Evolutionary conservation across 306 rosid genomes (phyloP).

Genomic region (Cicer cuneatum): DNA sequence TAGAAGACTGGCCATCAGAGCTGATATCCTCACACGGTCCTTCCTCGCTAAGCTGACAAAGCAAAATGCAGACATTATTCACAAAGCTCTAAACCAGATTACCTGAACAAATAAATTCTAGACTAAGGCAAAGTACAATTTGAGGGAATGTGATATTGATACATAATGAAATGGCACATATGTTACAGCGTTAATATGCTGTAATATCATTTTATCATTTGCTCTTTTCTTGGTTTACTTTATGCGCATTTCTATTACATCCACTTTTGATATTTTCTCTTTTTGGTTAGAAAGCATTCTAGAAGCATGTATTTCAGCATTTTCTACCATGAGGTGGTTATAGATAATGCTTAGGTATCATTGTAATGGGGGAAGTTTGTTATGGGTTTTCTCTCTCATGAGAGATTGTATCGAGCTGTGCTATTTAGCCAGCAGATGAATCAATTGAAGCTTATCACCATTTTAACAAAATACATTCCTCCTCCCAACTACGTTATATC

Average conservation of each 20-base stretch:
- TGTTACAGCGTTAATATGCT: background rate
- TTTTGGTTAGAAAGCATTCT: background rate
- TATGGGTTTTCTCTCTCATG: background rate
- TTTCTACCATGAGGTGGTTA: background rate
- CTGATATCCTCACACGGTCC: conserved; percentile 92
- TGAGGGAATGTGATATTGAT: conserved; percentile 20
- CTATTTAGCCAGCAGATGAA: background rate
- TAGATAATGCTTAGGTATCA: no score
- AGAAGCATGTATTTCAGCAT: conserved; percentile 4
- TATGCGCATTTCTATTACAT: background rate
- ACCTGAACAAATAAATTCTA: conserved; percentile 13
- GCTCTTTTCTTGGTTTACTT: background rate
- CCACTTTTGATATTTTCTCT: background rate
- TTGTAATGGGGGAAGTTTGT: background rate
- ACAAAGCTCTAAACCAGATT: conserved; percentile 19
- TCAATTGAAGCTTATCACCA: background rate
- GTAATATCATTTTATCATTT: background rate
- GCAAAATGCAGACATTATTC: conserved; percentile 44
- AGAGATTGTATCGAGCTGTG: background rate
- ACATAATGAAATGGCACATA: background rate
- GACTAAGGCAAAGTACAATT: conserved; percentile 9
- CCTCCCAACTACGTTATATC: background rate
- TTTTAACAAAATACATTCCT: background rate
- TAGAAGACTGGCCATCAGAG: conserved; percentile 85
- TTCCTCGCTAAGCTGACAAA: conserved; percentile 86